Base-by-base conservation (phyloP, 129 eudicot genomes). In the carrot (Daucus carota) region DNA sequence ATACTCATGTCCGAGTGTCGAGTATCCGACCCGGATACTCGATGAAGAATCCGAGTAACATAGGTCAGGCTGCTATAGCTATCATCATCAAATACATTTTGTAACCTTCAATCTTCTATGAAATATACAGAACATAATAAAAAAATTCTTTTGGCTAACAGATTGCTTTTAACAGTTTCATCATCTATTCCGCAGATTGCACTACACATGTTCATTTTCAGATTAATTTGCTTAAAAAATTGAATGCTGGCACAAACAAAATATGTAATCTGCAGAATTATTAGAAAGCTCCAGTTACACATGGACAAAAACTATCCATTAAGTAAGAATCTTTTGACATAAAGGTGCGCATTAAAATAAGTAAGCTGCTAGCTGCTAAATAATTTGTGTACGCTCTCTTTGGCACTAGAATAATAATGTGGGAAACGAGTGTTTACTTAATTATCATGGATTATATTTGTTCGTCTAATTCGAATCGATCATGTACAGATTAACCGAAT, bases 311-410 rank as follows among this genome's bases (percentile, higher is more conserved):
- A 17, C 44, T 68, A 31, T 33, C 6, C 5, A 67, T 52, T 3
- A 54, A 54, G 29, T n/a, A 8, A 54, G 15, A n/a, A 54, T 54
- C 31, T 22, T 54, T 2, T 54, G 9, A 63, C 10, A 31, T 29
- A 62, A 62, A 29, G 38, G 33, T 4, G 40, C 31, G 40, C 40
- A 32, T 12, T 63, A 63, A 63, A 28, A 31, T 63, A 26, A 63
- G 40, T 31, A 63, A 31, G 40, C 10, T 31, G 38, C 70, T 63
- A 63, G 70, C 70, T 63, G 70, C 70, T 63, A 63, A 28, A 63
- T 12, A 63, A 60, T 26, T 63, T 63, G 40, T 28, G 38, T 29
- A 29, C 15, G 6, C 33, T 62, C 38, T 26, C 34, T 2, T 28
- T 29, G 38, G n/a, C n/a, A n/a, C n/a, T n/a, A n/a, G n/a, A n/a